Evolutionary conservation across 805 yeast species (phyloP).

Genomic region (Sungouiella blattae): DNA sequence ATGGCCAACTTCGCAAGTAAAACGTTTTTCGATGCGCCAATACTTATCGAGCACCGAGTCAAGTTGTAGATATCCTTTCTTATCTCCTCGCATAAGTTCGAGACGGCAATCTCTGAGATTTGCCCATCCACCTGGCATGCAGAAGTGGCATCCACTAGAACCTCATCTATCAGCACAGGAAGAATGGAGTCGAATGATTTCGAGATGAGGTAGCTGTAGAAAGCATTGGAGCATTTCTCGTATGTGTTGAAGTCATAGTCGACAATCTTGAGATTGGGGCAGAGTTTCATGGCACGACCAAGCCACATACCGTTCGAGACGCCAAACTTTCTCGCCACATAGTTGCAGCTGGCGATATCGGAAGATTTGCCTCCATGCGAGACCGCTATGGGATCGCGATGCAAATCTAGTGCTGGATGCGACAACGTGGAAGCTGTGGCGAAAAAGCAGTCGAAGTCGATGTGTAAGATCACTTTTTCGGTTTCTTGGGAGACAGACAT

Average conservation of each 20-base stretch:
- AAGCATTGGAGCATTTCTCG: conserved; percentile 57
- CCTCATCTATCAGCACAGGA: conserved; percentile 93
- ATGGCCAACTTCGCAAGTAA: conserved; percentile 75
- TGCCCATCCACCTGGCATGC: conserved; percentile 13
- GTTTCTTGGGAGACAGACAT: not conserved
- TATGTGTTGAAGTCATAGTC: conserved; percentile 75
- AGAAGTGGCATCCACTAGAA: conserved; percentile 61
- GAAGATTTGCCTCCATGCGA: conserved; percentile 59
- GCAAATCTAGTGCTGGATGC: conserved; percentile 51
- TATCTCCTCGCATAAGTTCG: conserved; percentile 29
- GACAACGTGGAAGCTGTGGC: conserved; percentile 75
- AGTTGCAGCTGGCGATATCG: conserved; percentile 91
- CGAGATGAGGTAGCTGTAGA: conserved; percentile 58
- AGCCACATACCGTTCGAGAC: conserved; percentile 92
- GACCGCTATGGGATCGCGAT: conserved; percentile 55
- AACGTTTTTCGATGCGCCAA: conserved; percentile 75
- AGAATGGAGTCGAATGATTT: conserved; percentile 48
- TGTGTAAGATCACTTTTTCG: conserved; percentile 54
- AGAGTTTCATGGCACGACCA: conserved; percentile 53
- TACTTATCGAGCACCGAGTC: conserved; percentile 68
- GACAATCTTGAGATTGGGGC: conserved; percentile 64
- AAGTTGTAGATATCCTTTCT: conserved; percentile 36
- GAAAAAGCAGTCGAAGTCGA: conserved; percentile 93
- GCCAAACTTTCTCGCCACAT: conserved; percentile 76
- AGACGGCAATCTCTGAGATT: conserved; percentile 7